Percentiles rank a stretch among this genome's conserved stretches.
phyloP scores from a whole-genome alignment of 192 early-diverging fungal genomes.

The Geosiphon pyriformis region DNA sequence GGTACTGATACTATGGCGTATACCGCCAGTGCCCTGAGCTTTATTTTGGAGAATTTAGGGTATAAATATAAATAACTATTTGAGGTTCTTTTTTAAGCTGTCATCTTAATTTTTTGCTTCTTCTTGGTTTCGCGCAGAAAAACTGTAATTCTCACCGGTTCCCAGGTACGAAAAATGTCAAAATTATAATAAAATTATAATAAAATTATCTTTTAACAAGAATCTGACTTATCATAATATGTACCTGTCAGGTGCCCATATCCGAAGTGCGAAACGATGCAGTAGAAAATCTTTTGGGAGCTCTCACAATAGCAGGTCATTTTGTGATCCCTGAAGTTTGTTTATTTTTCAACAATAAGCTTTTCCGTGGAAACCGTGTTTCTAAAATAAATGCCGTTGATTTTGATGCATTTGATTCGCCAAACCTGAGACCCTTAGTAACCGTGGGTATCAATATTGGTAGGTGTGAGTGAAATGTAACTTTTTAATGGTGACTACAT shows the following conservation, averaged over 20 bases:
- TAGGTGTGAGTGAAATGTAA: slow-evolving; percentile 26
- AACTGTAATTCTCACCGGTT: slow-evolving; percentile 95
- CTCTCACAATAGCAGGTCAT: slow-evolving; percentile 95
- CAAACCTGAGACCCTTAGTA: slow-evolving; percentile 85
- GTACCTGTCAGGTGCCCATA: slow-evolving; percentile 62
- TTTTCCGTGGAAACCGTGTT: slow-evolving; percentile 88
- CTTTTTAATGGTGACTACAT: not conserved
- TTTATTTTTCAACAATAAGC: slow-evolving; percentile 90
- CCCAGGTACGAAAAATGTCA: slow-evolving; percentile 53
- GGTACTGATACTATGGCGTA: slow-evolving; percentile 89
- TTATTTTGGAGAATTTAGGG: slow-evolving; percentile 95
- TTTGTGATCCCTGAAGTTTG: slow-evolving; percentile 95
- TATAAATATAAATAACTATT: slow-evolving; percentile 25
- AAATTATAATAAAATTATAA: slow-evolving; percentile 9
- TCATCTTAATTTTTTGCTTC: not conserved
- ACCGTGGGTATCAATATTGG: slow-evolving; percentile 95
- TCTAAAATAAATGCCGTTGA: slow-evolving; percentile 73
- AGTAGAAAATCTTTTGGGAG: slow-evolving; percentile 92
- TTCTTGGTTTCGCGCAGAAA: slow-evolving; percentile 48
- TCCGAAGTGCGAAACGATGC: slow-evolving; percentile 98
- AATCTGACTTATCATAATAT: not conserved
- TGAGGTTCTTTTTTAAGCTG: slow-evolving; percentile 14
- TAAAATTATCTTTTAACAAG: slow-evolving; percentile 9
- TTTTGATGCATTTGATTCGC: slow-evolving; percentile 81
- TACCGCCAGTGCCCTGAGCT: slow-evolving; percentile 83